Conservation (phyloP, 306 rosid genomes). For the Carpinus viminea region DNA sequence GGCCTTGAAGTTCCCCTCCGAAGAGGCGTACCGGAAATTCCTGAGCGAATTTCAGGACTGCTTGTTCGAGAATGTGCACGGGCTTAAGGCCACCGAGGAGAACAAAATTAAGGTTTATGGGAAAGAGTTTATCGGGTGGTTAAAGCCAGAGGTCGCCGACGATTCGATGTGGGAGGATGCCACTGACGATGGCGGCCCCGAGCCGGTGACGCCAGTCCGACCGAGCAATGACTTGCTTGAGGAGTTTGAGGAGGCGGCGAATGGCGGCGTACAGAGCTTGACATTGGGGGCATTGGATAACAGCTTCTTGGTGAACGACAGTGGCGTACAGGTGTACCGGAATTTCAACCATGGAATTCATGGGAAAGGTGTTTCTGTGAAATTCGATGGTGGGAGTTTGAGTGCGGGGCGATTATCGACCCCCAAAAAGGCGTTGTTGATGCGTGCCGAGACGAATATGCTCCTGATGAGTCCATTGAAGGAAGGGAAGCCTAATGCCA, state of each 20-base stretch:
- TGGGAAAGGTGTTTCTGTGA: slow-evolving; percentile 75
- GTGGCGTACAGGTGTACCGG: slow-evolving; percentile 75
- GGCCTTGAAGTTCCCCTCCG: slow-evolving; percentile 75
- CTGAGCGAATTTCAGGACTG: slow-evolving; percentile 73
- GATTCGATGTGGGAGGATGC: slow-evolving; percentile 88
- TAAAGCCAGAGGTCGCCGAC: slow-evolving; percentile 77
- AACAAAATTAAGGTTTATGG: slow-evolving; percentile 78
- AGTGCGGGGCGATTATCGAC: slow-evolving; percentile 32
- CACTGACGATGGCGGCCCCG: slow-evolving; percentile 40
- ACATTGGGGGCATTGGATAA: slow-evolving; percentile 79
- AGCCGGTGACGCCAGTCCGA: slow-evolving; percentile 35
- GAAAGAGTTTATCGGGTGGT: slow-evolving; percentile 90
- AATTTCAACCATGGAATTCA: slow-evolving; percentile 73
- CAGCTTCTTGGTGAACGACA: slow-evolving; percentile 73
- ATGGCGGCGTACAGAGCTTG: slow-evolving; percentile 83
- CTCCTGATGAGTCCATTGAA: slow-evolving; percentile 78
- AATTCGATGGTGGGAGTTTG: slow-evolving; percentile 39
- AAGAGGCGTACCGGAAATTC: slow-evolving; percentile 64
- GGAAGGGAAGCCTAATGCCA: slow-evolving; percentile 65
- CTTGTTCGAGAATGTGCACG: slow-evolving; percentile 72
- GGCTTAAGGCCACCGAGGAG: slow-evolving; percentile 65
- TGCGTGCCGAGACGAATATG: slow-evolving; percentile 91
- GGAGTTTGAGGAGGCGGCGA: slow-evolving; percentile 86
- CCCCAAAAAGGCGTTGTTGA: slow-evolving; percentile 67
- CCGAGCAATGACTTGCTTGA: slow-evolving; percentile 54